Percentiles rank a stretch among this genome's conserved stretches.
phyloP scores from a whole-genome alignment of 208 protist species.

The Trypanosoma lewisi region DNA sequence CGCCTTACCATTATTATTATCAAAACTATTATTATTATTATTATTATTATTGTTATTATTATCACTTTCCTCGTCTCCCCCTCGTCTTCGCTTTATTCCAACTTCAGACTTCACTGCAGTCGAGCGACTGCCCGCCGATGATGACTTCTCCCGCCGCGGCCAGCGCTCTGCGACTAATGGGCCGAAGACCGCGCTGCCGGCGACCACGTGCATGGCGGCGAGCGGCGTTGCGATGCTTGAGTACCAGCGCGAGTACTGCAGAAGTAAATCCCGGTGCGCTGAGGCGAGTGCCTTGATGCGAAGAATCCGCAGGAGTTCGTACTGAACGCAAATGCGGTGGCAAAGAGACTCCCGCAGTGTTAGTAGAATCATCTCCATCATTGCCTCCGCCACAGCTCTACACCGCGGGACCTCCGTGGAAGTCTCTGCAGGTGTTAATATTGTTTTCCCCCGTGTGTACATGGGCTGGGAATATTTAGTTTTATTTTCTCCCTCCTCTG shows the following conservation, averaged over 20 bases:
- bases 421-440: too few relatives aligned
- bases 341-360: constrained; percentile 54
- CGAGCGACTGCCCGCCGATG: too few relatives aligned
- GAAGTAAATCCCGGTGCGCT: constrained; percentile 37
- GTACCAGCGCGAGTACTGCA: constrained; percentile 62
- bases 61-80: constrained; percentile 1
- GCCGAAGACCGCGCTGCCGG: constrained; percentile 41
- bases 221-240: constrained; percentile 42
- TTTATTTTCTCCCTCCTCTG: constrained; percentile 4
- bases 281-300: constrained; percentile 40
- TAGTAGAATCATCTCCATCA: constrained; percentile 38
- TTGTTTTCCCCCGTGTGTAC: too few relatives aligned
- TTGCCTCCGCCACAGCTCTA: constrained; percentile 22
- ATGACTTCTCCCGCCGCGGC: not conserved
- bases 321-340: constrained; percentile 63
- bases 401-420: constrained; percentile 18
- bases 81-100: constrained; percentile 2
- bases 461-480: not conserved
- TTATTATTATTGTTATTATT: not conserved
- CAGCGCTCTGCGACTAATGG: constrained; percentile 31
- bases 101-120: not conserved
- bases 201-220: constrained; percentile 54
- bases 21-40: not conserved
- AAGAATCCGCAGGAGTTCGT: constrained; percentile 68
- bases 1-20: not conserved